Evolutionary conservation across 2,329 filamentous ascomycete species (phyloP).

Genomic region (Sporothrix dimorphospora): DNA sequence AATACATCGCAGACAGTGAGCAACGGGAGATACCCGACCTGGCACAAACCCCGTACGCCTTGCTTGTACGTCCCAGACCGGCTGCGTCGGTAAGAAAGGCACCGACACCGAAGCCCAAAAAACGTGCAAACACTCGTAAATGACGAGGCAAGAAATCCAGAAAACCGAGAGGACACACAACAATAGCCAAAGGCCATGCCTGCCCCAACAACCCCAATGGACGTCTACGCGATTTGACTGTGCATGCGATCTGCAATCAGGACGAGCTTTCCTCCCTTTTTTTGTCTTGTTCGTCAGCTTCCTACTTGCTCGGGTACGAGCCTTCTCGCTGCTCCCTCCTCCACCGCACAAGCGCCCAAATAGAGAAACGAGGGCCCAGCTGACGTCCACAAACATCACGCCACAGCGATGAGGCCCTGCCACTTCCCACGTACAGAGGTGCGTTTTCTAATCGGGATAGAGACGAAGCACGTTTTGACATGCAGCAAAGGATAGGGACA

Average conservation of each 20-base stretch:
- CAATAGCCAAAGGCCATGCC: too few species aligned
- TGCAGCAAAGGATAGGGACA: background rate
- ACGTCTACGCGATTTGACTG: background rate
- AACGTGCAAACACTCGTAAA: background rate
- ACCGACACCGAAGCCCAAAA: background rate
- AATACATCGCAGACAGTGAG: background rate
- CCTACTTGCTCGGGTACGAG: background rate
- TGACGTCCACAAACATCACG: background rate
- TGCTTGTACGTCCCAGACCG: background rate
- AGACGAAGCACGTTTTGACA: background rate
- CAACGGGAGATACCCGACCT: background rate
- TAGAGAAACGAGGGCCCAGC: background rate
- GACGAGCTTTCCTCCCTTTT: background rate
- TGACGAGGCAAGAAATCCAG: conserved; percentile 6
- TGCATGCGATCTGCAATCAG: background rate
- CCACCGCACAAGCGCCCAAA: conserved; percentile 5
- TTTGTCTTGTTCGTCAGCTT: background rate
- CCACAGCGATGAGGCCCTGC: background rate
- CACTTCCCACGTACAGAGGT: background rate
- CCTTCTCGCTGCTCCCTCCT: background rate
- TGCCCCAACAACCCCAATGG: background rate
- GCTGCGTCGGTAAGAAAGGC: background rate
- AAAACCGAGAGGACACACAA: background rate
- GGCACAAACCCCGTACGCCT: background rate
- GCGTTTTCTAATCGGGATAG: background rate